Evolutionary conservation across 352 stramenopile species (phyloP), one percentile per base, ranked within the genome.

Genomic region (Pseudoperonospora humuli): DNA sequence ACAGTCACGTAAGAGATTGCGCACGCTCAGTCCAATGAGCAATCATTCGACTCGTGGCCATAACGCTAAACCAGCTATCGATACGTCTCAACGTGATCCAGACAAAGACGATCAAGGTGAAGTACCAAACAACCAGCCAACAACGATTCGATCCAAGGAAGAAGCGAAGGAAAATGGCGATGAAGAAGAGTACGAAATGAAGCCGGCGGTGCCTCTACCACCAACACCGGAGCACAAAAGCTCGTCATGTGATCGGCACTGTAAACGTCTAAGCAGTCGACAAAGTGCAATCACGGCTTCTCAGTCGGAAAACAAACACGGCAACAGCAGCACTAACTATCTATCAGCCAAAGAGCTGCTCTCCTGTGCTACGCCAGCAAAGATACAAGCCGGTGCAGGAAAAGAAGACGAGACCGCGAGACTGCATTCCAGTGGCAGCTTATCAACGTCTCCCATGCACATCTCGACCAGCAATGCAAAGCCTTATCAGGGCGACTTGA

Each of bases 141-240:
- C 25, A 11, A 54, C 26, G 4, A 43, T 47, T 15, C 13, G 56
- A 38, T 29, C 31, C 2, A 39, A 52, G 26, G 35, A 47, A 26
- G 47, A 50, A 14, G 17, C 44, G 7, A 43, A 49, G 42, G 32
- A 45, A 6, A 28, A 36, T 2, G 24, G 51, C 11, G 33, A 62
- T 3, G 35, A 64, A n/a, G 59, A 72, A 34, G 66, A 75, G 3
- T 64, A 74, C 11, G 66, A 77, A 27, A 67, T 61, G 51, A 73
- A 73, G 25, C 48, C 63, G 13, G 47, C 59, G 3, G 24, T 41
- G 1, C 59, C 63, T 0, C 15, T 67, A 18, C 39, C 33, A 1
- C 18, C 41, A 26, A 33, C 44, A 1, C 37, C 44, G 3, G 45
- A 59, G 18, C n/a, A 36, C 15, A 50, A 40, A 14, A 45, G 6